Conservation (phyloP, 305 asterid genomes). For the Fraxinus dipetala region DNA sequence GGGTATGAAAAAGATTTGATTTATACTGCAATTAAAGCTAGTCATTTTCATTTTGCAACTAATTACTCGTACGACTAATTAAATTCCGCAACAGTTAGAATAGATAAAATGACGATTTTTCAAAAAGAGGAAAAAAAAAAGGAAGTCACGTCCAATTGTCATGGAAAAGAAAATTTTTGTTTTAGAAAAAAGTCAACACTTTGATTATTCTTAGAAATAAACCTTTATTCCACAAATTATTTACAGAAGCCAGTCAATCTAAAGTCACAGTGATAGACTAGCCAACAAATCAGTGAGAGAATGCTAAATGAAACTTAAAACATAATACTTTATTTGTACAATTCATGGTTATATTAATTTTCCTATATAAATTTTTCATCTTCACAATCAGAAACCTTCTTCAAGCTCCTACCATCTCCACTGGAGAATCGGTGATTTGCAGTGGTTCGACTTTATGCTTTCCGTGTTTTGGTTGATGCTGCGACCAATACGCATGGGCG, state of each 20-base stretch:
- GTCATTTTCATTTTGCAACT: background rate
- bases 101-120: background rate
- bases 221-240: conserved; percentile 52
- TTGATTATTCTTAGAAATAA: conserved; percentile 23
- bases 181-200: background rate
- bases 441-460: conserved; percentile 49
- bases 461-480: conserved; percentile 71
- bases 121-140: background rate
- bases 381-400: conserved; percentile 22
- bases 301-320: conserved; percentile 31
- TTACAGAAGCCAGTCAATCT: conserved; percentile 50
- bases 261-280: conserved; percentile 23
- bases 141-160: background rate
- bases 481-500: conserved; percentile 85
- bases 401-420: conserved; percentile 42
- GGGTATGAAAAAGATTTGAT: background rate
- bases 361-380: conserved; percentile 5
- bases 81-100: background rate
- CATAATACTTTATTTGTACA: conserved; percentile 43
- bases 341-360: conserved; percentile 10
- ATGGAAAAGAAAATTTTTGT: background rate
- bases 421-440: conserved; percentile 28
- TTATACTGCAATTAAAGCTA: background rate
- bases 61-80: background rate
- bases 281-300: conserved; percentile 43